Conservation (phyloP, 140 eudicot species). For the Bidens hawaiensis region DNA sequence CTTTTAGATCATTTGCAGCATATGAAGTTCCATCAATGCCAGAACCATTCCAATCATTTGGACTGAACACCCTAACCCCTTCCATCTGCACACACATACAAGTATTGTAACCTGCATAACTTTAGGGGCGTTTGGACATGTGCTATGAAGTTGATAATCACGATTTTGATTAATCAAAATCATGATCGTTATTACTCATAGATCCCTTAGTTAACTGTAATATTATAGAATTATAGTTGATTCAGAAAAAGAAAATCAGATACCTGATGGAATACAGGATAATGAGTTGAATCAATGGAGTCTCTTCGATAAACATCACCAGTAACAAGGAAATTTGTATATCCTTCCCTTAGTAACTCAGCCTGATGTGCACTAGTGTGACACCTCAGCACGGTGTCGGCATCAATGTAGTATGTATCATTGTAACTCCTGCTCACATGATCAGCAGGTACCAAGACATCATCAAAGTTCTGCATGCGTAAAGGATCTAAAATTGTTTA, state of each 20-base stretch:
- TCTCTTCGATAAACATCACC: slow-evolving; percentile 99
- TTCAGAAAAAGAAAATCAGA: neutral
- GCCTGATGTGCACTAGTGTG: slow-evolving; percentile 99
- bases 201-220: neutral
- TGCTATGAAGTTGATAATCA: neutral
- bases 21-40: slow-evolving; percentile 70
- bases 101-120: neutral
- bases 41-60: slow-evolving; percentile 81
- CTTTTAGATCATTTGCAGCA: slow-evolving; percentile 86
- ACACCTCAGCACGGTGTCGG: slow-evolving; percentile 92
- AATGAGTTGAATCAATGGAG: slow-evolving; percentile 95
- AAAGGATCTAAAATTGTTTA: neutral
- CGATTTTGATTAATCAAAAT: neutral
- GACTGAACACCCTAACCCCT: slow-evolving; percentile 85
- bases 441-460: slow-evolving; percentile 94
- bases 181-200: neutral
- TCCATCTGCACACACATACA: slow-evolving; percentile 65
- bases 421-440: slow-evolving; percentile 98
- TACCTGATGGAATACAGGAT: slow-evolving; percentile 99
- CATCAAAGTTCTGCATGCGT: slow-evolving; percentile 88
- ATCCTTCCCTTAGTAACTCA: slow-evolving; percentile 69
- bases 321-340: slow-evolving; percentile 86
- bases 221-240: neutral
- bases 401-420: slow-evolving; percentile 89
- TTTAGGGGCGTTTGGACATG: neutral